phyloP scores from a whole-genome alignment of 2,329 filamentous ascomycete species.

The Penicillium hesseltinei region DNA sequence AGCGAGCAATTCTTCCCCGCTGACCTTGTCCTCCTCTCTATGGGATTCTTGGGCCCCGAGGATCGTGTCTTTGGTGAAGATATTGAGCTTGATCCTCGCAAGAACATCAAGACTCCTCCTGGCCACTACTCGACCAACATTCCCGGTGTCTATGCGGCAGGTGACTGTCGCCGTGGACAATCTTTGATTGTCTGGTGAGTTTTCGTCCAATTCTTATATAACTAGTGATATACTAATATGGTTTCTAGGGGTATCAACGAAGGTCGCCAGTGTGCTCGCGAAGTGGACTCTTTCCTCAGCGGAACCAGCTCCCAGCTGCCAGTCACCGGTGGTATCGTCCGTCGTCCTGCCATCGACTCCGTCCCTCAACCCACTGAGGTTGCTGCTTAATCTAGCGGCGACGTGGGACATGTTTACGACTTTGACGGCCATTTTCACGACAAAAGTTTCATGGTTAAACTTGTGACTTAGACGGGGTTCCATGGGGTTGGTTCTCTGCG shows the following conservation, averaged over 20 bases:
- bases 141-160: conserved; percentile 85
- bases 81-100: conserved; percentile 85
- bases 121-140: conserved; percentile 88
- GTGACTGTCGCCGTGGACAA: conserved; percentile 92
- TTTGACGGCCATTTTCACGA: conserved; percentile 14
- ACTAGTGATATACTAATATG: conserved; percentile 3
- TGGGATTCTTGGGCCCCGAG: conserved; percentile 96
- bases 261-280: conserved; percentile 85
- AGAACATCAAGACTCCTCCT: conserved; percentile 91
- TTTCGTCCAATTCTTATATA: background rate
- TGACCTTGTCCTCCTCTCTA: conserved; percentile 88
- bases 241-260: conserved; percentile 83
- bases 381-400: conserved; percentile 24
- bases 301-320: conserved; percentile 72
- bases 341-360: conserved; percentile 61
- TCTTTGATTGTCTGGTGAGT: conserved; percentile 92
- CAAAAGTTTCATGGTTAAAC: conserved; percentile 7
- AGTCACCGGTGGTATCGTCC: conserved; percentile 89
- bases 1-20: conserved; percentile 96
- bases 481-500: background rate
- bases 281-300: conserved; percentile 85
- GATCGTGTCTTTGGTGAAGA: conserved; percentile 81
- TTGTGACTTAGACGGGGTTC: conserved; percentile 7
- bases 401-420: conserved; percentile 8
- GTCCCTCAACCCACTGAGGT: conserved; percentile 36